Conservation (phyloP, 2,329 filamentous ascomycete genomes). For the Arthrobotrys conoides region DNA sequence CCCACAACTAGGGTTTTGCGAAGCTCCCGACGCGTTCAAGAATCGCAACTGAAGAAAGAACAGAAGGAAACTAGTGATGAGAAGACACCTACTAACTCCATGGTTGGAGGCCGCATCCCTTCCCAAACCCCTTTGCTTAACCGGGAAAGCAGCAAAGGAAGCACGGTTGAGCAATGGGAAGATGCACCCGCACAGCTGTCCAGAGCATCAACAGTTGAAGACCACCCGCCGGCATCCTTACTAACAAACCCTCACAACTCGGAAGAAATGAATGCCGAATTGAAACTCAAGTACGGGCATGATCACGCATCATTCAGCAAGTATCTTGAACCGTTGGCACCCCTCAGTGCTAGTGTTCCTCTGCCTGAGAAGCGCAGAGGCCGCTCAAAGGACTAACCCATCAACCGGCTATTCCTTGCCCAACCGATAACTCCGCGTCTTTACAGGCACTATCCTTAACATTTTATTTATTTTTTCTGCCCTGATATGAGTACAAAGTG, state of each 20-base stretch:
- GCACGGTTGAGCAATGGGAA: constrained; percentile 37
- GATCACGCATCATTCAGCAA: constrained; percentile 36
- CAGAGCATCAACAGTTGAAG: constrained; percentile 46
- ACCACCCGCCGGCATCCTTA: constrained; percentile 38
- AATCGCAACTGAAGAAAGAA: constrained; percentile 1
- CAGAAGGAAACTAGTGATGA: constrained; percentile 29
- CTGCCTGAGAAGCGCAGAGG: constrained; percentile 17
- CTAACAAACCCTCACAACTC: constrained; percentile 40
- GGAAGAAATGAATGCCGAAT: constrained; percentile 36
- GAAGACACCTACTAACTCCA: constrained; percentile 43
- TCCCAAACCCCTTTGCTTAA: constrained; percentile 20
- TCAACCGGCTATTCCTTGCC: background rate
- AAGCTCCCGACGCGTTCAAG: constrained; percentile 38
- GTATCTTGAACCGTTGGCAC: constrained; percentile 38
- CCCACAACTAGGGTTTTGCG: constrained; percentile 37
- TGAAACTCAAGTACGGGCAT: constrained; percentile 40
- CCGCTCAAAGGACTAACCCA: constrained; percentile 7
- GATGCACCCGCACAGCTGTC: constrained; percentile 45
- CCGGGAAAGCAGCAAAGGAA: constrained; percentile 35
- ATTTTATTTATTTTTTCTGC: background rate
- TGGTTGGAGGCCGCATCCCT: constrained; percentile 10
- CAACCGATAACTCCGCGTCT: background rate
- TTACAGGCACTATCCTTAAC: constrained; percentile 23
- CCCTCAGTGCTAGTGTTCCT: constrained; percentile 25
- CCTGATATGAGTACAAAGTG: background rate